Percentiles rank a stretch among this genome's conserved stretches.
Evolutionary conservation across 495 filamentous ascomycete genomes (phyloP).

Genomic region (Penicillium fimorum): DNA sequence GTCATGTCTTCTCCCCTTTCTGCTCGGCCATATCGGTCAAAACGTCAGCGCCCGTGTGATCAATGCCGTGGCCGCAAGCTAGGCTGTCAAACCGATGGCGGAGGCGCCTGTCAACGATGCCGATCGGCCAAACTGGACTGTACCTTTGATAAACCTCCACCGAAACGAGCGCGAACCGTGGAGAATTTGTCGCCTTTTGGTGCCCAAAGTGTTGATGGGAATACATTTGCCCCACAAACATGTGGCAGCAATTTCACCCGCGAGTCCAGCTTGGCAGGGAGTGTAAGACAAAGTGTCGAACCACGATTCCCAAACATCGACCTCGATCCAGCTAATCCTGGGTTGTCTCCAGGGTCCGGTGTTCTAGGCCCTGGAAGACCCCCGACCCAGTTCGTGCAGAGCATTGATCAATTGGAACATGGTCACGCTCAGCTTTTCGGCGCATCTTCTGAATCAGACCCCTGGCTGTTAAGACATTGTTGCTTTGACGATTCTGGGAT

Average conservation of each 20-base stretch:
- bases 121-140: slow-evolving; percentile 27
- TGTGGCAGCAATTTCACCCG: slow-evolving; percentile 4
- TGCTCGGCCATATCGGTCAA: slow-evolving; percentile 39
- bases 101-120: slow-evolving; percentile 32
- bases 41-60: slow-evolving; percentile 39
- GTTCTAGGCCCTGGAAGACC: slow-evolving; percentile 17
- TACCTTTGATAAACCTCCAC: slow-evolving; percentile 34
- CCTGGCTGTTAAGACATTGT: slow-evolving; percentile 39
- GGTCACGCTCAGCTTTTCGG: slow-evolving; percentile 37
- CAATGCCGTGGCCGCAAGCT: slow-evolving; percentile 39
- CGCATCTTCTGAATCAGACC: slow-evolving; percentile 39
- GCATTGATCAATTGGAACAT: slow-evolving; percentile 34
- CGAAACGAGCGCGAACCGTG: slow-evolving; percentile 23
- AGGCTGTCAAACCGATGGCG: slow-evolving; percentile 33
- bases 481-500: slow-evolving; percentile 38
- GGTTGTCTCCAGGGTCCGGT: slow-evolving; percentile 20
- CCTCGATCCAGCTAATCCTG: slow-evolving; percentile 14
- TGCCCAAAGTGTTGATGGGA: slow-evolving; percentile 11
- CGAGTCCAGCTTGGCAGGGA: slow-evolving; percentile 7
- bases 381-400: slow-evolving; percentile 32
- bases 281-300: slow-evolving; percentile 9
- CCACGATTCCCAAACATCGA: slow-evolving; percentile 17
- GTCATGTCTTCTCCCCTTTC: slow-evolving; percentile 18
- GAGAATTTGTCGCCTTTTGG: slow-evolving; percentile 9
- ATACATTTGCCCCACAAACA: slow-evolving; percentile 4